phyloP scores from a whole-genome alignment of 75 land plant species.

The Chamaecyparis obtusa region DNA sequence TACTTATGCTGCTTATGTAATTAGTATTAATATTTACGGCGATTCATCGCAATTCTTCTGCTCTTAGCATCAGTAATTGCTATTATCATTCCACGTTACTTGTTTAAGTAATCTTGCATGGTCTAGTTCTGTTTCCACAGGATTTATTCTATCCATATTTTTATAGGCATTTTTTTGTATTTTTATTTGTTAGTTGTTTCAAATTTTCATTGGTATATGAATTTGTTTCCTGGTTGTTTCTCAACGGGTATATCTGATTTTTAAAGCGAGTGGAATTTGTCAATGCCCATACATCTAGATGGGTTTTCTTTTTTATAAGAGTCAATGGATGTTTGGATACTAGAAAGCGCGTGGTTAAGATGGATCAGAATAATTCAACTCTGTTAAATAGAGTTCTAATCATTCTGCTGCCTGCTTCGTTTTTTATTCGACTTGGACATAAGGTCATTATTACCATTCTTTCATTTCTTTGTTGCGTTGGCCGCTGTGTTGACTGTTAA shows the following conservation, averaged over 20 bases:
- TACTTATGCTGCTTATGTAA: background rate
- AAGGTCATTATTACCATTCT: too few relatives aligned
- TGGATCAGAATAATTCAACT: too few relatives aligned
- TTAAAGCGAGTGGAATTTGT: background rate
- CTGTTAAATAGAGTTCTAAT: too few relatives aligned
- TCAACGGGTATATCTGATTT: background rate
- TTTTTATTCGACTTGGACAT: too few relatives aligned
- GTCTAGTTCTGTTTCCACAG: background rate
- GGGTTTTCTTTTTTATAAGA: background rate
- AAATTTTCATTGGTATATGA: background rate
- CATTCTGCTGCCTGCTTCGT: too few relatives aligned
- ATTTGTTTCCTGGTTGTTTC: background rate
- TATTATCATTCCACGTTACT: background rate
- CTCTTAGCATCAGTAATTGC: background rate
- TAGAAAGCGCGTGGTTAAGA: too few relatives aligned
- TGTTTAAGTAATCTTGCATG: background rate
- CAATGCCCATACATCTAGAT: background rate
- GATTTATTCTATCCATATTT: background rate
- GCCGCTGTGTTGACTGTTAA: too few relatives aligned
- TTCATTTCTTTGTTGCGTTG: too few relatives aligned
- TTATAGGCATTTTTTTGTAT: background rate
- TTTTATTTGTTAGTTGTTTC: background rate
- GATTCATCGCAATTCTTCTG: background rate
- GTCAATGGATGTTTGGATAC: background rate
- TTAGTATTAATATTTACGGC: background rate